Percentiles rank a stretch among this genome's conserved stretches.
phyloP scores from a whole-genome alignment of 2,329 filamentous ascomycete genomes.

The Lasiodiplodia hormozganensis region DNA sequence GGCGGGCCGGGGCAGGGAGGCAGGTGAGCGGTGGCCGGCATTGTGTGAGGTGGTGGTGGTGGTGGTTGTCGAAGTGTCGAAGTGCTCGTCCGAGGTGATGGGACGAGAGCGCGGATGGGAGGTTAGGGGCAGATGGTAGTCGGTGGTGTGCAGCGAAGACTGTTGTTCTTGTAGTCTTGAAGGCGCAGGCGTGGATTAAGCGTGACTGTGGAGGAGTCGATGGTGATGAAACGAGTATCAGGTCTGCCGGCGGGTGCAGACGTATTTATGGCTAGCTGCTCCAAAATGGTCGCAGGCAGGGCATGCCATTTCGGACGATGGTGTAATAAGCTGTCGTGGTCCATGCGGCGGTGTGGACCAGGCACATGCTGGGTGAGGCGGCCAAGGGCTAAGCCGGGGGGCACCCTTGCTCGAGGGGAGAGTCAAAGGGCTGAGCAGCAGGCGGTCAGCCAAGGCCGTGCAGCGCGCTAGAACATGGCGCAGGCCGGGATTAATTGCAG shows the following conservation, averaged over 20 bases:
- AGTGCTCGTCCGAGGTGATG: background rate
- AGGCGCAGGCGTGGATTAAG: conserved; percentile 11
- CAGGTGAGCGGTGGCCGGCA: conserved; percentile 50
- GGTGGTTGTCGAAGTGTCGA: conserved; percentile 2
- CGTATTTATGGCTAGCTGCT: conserved; percentile 50
- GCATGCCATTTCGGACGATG: conserved; percentile 50
- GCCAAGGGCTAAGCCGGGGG: conserved; percentile 38
- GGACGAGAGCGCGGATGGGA: conserved; percentile 12
- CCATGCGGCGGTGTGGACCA: conserved; percentile 49
- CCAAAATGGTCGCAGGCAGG: conserved; percentile 45
- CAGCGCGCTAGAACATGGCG: conserved; percentile 41
- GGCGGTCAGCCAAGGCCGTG: conserved; percentile 26
- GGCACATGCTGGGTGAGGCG: conserved; percentile 49
- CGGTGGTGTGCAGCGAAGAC: conserved; percentile 24
- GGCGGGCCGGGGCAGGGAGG: conserved; percentile 57
- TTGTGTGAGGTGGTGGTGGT: conserved; percentile 41
- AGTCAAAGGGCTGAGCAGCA: conserved; percentile 29
- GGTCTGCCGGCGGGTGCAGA: conserved; percentile 38
- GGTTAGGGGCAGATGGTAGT: conserved; percentile 29
- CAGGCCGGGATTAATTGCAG: conserved; percentile 32
- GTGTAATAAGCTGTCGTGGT: conserved; percentile 47
- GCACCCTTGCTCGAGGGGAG: conserved; percentile 26
- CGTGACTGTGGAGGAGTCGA: conserved; percentile 31
- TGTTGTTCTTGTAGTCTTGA: conserved; percentile 18
- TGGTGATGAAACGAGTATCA: conserved; percentile 44